Evolutionary conservation across 2,329 filamentous ascomycete genomes (phyloP).

Genomic region (Cyclaneusma minus): DNA sequence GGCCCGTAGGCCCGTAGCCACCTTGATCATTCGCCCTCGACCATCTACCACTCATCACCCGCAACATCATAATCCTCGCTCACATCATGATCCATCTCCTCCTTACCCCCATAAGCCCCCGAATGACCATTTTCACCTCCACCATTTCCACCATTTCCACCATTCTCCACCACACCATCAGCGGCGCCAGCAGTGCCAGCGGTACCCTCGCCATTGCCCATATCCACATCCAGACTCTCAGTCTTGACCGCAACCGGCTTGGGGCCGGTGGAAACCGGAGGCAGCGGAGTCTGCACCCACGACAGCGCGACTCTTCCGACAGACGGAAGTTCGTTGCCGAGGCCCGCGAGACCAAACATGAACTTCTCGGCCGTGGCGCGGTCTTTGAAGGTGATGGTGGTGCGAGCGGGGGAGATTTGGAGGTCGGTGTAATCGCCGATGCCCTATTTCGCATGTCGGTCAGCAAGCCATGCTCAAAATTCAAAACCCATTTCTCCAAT

Average conservation of each 20-base stretch:
- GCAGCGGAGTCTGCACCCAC: slow-evolving; percentile 33
- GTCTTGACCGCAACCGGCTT: slow-evolving; percentile 4
- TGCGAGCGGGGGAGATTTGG: slow-evolving; percentile 27
- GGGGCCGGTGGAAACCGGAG: slow-evolving; percentile 8
- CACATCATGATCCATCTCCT: slow-evolving; percentile 24
- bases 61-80: slow-evolving; percentile 24
- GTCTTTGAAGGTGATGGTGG: slow-evolving; percentile 48
- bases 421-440: slow-evolving; percentile 47
- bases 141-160: slow-evolving; percentile 3
- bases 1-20: too few species aligned
- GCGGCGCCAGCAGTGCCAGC: slow-evolving; percentile 6
- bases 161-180: too few species aligned
- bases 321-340: slow-evolving; percentile 42
- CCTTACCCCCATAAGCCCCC: slow-evolving; percentile 6
- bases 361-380: slow-evolving; percentile 58
- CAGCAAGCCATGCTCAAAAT: slow-evolving; percentile 12
- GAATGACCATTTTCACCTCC: not conserved
- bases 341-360: slow-evolving; percentile 39
- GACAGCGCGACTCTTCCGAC: slow-evolving; percentile 48
- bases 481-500: slow-evolving; percentile 11
- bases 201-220: slow-evolving; percentile 14
- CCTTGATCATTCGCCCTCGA: too few species aligned
- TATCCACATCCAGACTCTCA: slow-evolving; percentile 8
- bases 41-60: slow-evolving; percentile 1
- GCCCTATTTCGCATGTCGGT: slow-evolving; percentile 28